Evolutionary conservation across 176 grass and related monocot genomes (phyloP), one percentile per base, ranked within the genome.

Genomic region (Luzula sylvatica): DNA sequence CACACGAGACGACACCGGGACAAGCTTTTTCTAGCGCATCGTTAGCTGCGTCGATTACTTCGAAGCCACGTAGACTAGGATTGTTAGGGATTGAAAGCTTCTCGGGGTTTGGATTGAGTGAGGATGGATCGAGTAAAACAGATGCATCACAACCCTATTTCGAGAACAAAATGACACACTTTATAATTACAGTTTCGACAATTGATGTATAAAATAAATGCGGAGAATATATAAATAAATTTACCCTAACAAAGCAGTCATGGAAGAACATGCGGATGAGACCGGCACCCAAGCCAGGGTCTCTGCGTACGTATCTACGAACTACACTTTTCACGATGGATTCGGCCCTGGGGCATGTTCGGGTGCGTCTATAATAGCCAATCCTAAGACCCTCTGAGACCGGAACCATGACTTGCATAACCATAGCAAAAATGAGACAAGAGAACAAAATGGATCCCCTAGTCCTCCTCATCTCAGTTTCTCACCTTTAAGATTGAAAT

Each of bases 161-260:
- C 3, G 45, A 35, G 30, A 4, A 35, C 30, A 35, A 35, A 35
- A 35, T 35, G 9, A 35, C 30, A 35, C 1, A 35, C 5, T 9
- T 35, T 35, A 9, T 35, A n/a, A n/a, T n/a, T n/a, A n/a, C n/a
- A n/a, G n/a, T n/a, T n/a, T n/a, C n/a, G n/a, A n/a, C n/a, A n/a
- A n/a, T n/a, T n/a, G n/a, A n/a, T n/a, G n/a, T n/a, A n/a, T 35
- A 35, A 35, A 7, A 35, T 35, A 35, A 35, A 35, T 35, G 30
- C 9, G 46, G 1, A 41, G 24, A 14, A 67, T 28, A 26, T 23
- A 17, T n/a, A 55, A 44, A 11, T 20, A 18, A 9, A 9, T 69
- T 45, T 68, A 70, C 67, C 24, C 53, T 70, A 26, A 70, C 67
- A 50, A 70, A 70, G 26, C 67, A 70, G 38, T 70, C 67, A 46